These are phyloP conservation scores for Dissophora globulifera DNA, from an alignment of 192 early-diverging fungal species.

Conservation along the genomic window DNA sequence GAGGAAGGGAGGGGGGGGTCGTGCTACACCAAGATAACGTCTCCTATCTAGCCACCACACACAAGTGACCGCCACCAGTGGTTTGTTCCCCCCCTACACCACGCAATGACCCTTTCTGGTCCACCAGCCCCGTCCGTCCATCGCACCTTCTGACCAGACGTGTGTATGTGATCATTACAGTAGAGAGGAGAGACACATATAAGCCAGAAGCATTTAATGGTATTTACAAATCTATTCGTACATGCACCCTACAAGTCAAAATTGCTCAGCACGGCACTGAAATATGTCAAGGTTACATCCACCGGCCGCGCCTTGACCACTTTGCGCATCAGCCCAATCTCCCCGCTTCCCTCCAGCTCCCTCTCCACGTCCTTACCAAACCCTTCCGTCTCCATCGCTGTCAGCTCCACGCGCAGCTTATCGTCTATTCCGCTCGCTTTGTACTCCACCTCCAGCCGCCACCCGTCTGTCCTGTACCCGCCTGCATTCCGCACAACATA, in stretches of 20 bases:
- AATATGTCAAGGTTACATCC: constrained; percentile 22
- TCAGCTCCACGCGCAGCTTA: constrained; percentile 58
- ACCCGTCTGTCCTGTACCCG: constrained; percentile 58
- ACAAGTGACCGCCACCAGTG: too few relatives aligned
- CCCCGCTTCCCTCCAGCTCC: constrained; percentile 39
- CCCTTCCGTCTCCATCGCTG: constrained; percentile 61
- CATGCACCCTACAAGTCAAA: constrained; percentile 34
- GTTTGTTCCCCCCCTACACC: too few relatives aligned
- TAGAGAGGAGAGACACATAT: too few relatives aligned
- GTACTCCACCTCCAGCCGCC: constrained; percentile 55
- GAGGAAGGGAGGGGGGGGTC: too few relatives aligned
- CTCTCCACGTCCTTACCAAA: constrained; percentile 52
- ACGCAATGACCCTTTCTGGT: too few relatives aligned
- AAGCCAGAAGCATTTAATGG: too few relatives aligned
- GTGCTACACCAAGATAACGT: too few relatives aligned
- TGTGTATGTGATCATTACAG: too few relatives aligned
- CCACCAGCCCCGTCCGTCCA: too few relatives aligned
- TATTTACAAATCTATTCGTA: too few relatives aligned
- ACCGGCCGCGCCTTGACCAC: constrained; percentile 29
- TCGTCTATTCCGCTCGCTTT: constrained; percentile 43
- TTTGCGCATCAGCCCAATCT: constrained; percentile 43
- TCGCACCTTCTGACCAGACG: too few relatives aligned
- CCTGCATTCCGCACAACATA: constrained; percentile 60
- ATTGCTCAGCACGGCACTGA: constrained; percentile 21
- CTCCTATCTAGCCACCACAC: too few relatives aligned